Evolutionary conservation across 2,329 filamentous ascomycete genomes (phyloP).

Genomic region (Nemania sp.): DNA sequence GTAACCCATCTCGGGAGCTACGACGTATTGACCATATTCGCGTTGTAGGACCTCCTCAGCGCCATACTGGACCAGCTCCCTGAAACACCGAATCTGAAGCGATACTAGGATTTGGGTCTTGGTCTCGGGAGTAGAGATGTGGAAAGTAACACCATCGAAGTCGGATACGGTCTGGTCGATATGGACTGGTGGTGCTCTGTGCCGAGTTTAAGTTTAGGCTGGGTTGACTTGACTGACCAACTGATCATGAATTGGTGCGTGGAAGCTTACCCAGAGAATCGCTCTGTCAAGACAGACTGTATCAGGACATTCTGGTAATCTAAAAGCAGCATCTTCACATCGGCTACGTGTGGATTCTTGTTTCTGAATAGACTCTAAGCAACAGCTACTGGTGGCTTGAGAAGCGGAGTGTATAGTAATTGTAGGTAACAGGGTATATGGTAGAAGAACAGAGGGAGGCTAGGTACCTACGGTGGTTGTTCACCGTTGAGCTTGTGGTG

Average conservation of each 20-base stretch:
- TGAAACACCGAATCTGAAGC: conserved; percentile 93
- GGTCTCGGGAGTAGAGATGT: conserved; percentile 93
- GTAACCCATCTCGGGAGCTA: conserved; percentile 87
- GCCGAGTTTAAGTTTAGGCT: conserved; percentile 56
- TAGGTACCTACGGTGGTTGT: background rate
- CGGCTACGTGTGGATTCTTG: conserved; percentile 42
- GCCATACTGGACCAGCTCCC: conserved; percentile 91
- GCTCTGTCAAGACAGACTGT: conserved; percentile 93
- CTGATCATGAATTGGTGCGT: conserved; percentile 11
- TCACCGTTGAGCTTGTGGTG: conserved; percentile 41
- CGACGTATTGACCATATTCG: conserved; percentile 94
- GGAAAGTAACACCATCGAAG: conserved; percentile 98
- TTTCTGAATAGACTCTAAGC: conserved; percentile 13
- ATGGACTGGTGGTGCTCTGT: conserved; percentile 82
- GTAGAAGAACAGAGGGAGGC: conserved; percentile 32
- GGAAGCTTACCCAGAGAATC: conserved; percentile 81
- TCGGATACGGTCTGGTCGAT: conserved; percentile 99
- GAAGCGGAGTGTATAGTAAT: conserved; percentile 14
- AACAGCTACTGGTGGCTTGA: conserved; percentile 35
- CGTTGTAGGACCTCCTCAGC: conserved; percentile 90
- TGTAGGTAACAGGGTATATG: conserved; percentile 25
- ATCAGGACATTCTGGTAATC: conserved; percentile 99
- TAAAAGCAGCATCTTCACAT: conserved; percentile 82
- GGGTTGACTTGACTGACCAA: conserved; percentile 22
- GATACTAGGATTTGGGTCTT: conserved; percentile 97